phyloP scores from a whole-genome alignment of 345 rosid species.

The Ceriops tagal region DNA sequence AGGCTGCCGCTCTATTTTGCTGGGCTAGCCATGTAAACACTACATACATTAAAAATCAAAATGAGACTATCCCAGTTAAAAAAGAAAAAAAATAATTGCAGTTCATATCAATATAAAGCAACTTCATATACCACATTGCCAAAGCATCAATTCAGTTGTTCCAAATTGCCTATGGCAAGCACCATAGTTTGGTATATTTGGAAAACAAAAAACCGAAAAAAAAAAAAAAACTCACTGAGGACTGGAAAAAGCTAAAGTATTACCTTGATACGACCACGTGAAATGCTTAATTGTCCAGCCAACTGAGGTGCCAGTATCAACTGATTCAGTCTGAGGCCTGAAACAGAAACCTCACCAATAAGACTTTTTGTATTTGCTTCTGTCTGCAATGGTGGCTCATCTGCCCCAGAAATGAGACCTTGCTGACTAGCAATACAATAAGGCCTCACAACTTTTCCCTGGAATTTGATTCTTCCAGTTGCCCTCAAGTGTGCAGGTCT shows the following conservation, averaged over 20 bases:
- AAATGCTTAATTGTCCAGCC: constrained; percentile 73
- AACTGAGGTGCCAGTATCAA: constrained; percentile 89
- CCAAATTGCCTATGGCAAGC: background rate
- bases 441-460: constrained; percentile 63
- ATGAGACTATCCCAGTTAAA: background rate
- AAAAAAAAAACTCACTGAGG: background rate
- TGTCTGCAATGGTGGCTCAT: constrained; percentile 27
- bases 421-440: constrained; percentile 24
- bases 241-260: constrained; percentile 16
- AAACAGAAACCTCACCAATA: constrained; percentile 75
- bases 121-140: background rate
- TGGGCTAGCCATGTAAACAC: background rate
- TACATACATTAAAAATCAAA: background rate
- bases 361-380: constrained; percentile 44
- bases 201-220: background rate
- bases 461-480: constrained; percentile 87
- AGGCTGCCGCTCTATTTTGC: background rate
- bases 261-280: constrained; percentile 73
- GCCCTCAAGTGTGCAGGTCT: constrained; percentile 91
- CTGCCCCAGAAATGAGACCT: constrained; percentile 29
- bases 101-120: background rate
- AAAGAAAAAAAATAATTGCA: background rate
- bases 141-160: constrained; percentile 9
- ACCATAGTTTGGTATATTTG: constrained; percentile 2
- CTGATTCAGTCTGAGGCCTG: constrained; percentile 92